A percentile compares a stretch with the other conserved stretches of the same genome.
phyloP scores from a whole-genome alignment of 108 stramenopile species.

The Tribonema minus region DNA sequence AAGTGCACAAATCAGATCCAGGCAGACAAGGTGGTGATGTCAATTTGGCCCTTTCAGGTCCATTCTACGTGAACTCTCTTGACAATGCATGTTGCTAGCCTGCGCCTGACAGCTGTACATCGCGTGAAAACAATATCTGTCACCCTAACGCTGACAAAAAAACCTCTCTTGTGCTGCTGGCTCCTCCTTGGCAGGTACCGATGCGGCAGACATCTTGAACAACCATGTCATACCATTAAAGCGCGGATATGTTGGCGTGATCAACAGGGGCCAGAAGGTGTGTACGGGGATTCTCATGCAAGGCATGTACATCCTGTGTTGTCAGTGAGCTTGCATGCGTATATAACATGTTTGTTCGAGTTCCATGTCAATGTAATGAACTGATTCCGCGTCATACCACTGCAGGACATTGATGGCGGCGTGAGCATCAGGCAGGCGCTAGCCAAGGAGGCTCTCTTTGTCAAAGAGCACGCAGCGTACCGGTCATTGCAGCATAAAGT shows the following conservation, averaged over 20 bases:
- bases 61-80: background rate
- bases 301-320: too few species aligned
- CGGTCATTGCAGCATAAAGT: slow-evolving; percentile 34
- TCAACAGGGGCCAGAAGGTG: slow-evolving; percentile 86
- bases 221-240: slow-evolving; percentile 85
- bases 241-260: slow-evolving; percentile 87
- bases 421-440: slow-evolving; percentile 73
- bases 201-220: slow-evolving; percentile 77
- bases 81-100: background rate
- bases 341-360: too few species aligned
- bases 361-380: too few species aligned
- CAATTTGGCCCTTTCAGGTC: background rate
- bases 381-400: too few species aligned
- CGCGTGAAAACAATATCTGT: background rate
- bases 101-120: background rate
- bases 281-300: background rate
- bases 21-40: too few species aligned
- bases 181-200: slow-evolving; percentile 58
- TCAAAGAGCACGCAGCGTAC: slow-evolving; percentile 83
- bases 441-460: slow-evolving; percentile 82
- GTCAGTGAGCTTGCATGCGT: too few species aligned
- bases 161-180: background rate
- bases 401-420: slow-evolving; percentile 75
- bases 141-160: too few species aligned
- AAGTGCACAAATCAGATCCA: too few species aligned